Evolutionary conservation across 2,329 filamentous ascomycete genomes (phyloP).

Genomic region (Didymella pinodella): DNA sequence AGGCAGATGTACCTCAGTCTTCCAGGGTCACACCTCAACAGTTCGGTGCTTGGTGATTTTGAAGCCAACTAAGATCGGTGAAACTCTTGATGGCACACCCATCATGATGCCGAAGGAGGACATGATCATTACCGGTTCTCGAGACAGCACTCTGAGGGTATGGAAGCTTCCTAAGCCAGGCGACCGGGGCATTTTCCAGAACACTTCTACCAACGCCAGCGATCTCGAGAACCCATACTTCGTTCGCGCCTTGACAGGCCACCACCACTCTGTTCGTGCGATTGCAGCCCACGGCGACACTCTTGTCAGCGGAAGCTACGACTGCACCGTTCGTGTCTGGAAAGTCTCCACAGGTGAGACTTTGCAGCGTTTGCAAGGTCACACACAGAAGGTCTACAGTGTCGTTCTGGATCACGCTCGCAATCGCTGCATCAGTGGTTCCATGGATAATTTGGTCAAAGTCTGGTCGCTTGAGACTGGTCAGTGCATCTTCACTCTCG

Average conservation of each 20-base stretch:
- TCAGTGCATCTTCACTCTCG: constrained; percentile 83
- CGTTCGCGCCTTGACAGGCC: constrained; percentile 83
- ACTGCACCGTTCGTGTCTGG: constrained; percentile 95
- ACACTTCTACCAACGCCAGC: constrained; percentile 75
- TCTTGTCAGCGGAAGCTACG: constrained; percentile 96
- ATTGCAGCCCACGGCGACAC: constrained; percentile 96
- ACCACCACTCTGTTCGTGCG: constrained; percentile 91
- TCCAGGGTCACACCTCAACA: constrained; percentile 96
- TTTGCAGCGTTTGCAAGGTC: constrained; percentile 82
- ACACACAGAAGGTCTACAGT: constrained; percentile 94
- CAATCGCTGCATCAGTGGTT: constrained; percentile 95
- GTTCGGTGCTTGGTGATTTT: constrained; percentile 95
- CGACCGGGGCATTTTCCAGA: constrained; percentile 80
- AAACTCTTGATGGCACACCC: constrained; percentile 72
- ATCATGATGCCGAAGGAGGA: constrained; percentile 94
- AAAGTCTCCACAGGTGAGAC: constrained; percentile 94
- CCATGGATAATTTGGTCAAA: constrained; percentile 98
- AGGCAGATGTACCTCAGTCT: constrained; percentile 91
- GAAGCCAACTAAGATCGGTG: constrained; percentile 81
- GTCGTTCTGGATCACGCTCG: constrained; percentile 92
- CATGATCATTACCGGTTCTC: constrained; percentile 94
- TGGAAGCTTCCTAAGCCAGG: constrained; percentile 89
- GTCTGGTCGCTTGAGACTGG: constrained; percentile 95
- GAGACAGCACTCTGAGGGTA: constrained; percentile 90
- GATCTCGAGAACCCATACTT: constrained; percentile 92